phyloP scores from a whole-genome alignment of 768 basidiomycete genomes.

The Pholiota microspora region DNA sequence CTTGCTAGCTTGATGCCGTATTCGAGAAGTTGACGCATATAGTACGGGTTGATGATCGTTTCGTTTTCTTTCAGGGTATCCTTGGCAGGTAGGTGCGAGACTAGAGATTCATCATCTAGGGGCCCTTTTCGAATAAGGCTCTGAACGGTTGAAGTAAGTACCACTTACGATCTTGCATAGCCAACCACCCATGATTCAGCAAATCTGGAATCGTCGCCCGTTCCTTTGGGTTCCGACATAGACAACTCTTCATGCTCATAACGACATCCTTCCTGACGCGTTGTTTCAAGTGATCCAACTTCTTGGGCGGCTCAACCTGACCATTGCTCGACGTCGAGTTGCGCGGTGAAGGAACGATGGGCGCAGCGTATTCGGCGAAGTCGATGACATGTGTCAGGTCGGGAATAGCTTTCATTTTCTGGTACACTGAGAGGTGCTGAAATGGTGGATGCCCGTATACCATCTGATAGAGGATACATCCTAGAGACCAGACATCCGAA shows the following conservation, averaged over 20 bases:
- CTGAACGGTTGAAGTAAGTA: not conserved
- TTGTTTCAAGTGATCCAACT: conserved; percentile 66
- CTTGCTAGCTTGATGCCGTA: conserved; percentile 68
- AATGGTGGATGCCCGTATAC: conserved; percentile 94
- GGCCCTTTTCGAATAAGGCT: no score
- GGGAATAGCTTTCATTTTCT: conserved; percentile 95
- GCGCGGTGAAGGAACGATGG: conserved; percentile 41
- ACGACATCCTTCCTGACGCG: conserved; percentile 78
- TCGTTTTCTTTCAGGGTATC: conserved; percentile 48
- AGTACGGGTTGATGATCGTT: conserved; percentile 75
- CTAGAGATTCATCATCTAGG: no score
- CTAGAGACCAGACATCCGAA: conserved; percentile 97
- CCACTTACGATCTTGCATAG: conserved; percentile 55
- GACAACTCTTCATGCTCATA: conserved; percentile 77
- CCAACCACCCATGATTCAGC: conserved; percentile 78
- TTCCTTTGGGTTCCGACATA: conserved; percentile 77
- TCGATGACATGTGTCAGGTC: conserved; percentile 73
- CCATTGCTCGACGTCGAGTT: conserved; percentile 25
- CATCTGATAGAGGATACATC: conserved; percentile 99
- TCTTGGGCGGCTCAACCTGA: conserved; percentile 44
- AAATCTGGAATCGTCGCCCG: conserved; percentile 87
- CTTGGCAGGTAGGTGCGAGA: conserved; percentile 13
- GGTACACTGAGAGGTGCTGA: conserved; percentile 74
- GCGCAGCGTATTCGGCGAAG: conserved; percentile 72
- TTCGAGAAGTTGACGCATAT: conserved; percentile 71